Percentiles rank a stretch among this genome's conserved stretches.
These are phyloP conservation scores for Mediolabrus comicus DNA, from an alignment of 108 stramenopile genomes.

Conservation along the genomic window DNA sequence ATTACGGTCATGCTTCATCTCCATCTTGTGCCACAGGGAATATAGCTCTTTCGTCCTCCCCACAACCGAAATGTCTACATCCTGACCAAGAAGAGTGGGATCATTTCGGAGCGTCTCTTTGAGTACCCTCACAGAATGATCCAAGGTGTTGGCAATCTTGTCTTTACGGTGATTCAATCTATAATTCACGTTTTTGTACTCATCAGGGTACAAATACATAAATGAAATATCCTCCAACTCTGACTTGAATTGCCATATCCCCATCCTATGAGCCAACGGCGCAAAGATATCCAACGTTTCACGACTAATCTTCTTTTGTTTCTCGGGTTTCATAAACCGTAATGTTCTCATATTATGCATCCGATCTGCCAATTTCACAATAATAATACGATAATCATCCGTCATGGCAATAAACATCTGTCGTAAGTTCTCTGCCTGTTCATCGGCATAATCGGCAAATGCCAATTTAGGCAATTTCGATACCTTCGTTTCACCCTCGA, in stretches of 20 bases:
- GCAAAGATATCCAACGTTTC: conserved; percentile 96
- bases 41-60: conserved; percentile 94
- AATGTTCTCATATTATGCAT: conserved; percentile 96
- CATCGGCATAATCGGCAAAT: conserved; percentile 78
- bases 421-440: conserved; percentile 92
- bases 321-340: conserved; percentile 89
- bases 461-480: conserved; percentile 90
- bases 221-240: conserved; percentile 97
- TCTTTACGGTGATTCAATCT: conserved; percentile 62
- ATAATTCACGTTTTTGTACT: conserved; percentile 84
- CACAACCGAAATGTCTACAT: conserved; percentile 66
- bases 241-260: conserved; percentile 94
- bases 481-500: conserved; percentile 96
- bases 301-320: conserved; percentile 88
- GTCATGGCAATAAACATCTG: conserved; percentile 98
- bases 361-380: conserved; percentile 95
- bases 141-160: conserved; percentile 76
- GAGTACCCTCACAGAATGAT: conserved; percentile 73
- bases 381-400: conserved; percentile 93
- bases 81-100: conserved; percentile 68
- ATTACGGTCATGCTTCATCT: conserved; percentile 77
- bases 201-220: conserved; percentile 90
- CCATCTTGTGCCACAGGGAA: conserved; percentile 95
- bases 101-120: conserved; percentile 69
- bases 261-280: conserved; percentile 94